phyloP scores from a whole-genome alignment of 2,329 filamentous ascomycete genomes.

The Arthroderma sp. region DNA sequence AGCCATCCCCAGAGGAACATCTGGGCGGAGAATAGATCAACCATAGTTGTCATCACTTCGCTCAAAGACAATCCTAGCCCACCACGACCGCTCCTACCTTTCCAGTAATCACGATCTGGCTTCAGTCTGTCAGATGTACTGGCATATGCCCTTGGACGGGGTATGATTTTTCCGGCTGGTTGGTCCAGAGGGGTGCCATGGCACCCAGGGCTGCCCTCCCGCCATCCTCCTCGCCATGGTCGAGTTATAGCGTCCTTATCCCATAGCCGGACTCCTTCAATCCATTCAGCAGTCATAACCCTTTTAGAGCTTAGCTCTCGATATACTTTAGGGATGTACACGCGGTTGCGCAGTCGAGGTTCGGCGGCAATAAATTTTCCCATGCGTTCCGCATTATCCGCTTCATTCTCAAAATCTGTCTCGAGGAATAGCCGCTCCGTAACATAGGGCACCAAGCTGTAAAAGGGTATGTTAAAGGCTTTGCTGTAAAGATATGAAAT shows the following conservation, averaged over 20 bases:
- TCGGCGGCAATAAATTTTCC: conserved; percentile 61
- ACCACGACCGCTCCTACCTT: conserved; percentile 55
- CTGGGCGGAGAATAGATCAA: conserved; percentile 91
- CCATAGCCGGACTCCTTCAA: conserved; percentile 86
- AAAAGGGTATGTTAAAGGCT: conserved; percentile 87
- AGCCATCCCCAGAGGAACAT: conserved; percentile 96
- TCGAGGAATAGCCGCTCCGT: conserved; percentile 83
- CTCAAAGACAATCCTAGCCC: conserved; percentile 72
- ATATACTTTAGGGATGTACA: conserved; percentile 81
- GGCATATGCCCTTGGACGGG: conserved; percentile 18
- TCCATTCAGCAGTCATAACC: conserved; percentile 93
- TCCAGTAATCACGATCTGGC: conserved; percentile 68
- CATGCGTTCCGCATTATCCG: conserved; percentile 78
- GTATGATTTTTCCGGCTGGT: conserved; percentile 30
- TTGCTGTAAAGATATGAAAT: conserved; percentile 71
- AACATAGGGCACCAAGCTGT: conserved; percentile 82
- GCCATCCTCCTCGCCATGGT: conserved; percentile 65
- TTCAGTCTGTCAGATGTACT: conserved; percentile 49
- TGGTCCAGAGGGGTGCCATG: conserved; percentile 49
- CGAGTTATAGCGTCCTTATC: conserved; percentile 70
- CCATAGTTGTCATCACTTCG: conserved; percentile 91
- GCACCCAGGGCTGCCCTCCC: conserved; percentile 64
- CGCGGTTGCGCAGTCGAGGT: conserved; percentile 59
- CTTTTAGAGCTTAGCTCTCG: conserved; percentile 67
- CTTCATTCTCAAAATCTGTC: conserved; percentile 89